A percentile compares a stretch with the other conserved stretches of the same genome.
Evolutionary conservation across 768 basidiomycete species (phyloP).

Genomic region (Lactifluus pinguis): DNA sequence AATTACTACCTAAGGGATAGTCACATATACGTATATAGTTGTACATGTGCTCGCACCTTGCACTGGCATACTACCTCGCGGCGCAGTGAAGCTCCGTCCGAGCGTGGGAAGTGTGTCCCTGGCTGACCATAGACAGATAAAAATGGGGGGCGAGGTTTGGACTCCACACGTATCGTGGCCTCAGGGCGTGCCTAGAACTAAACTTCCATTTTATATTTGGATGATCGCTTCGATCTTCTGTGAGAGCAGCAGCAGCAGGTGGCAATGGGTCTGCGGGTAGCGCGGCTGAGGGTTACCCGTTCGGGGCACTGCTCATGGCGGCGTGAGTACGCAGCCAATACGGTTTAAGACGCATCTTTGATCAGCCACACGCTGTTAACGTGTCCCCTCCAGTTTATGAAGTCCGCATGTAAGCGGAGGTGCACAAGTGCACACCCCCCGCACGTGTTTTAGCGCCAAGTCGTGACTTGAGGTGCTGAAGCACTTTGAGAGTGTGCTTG

Average conservation of each 20-base stretch:
- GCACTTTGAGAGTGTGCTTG: background rate
- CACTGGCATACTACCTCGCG: background rate
- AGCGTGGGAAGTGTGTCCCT: background rate
- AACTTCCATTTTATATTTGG: background rate
- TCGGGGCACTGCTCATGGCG: background rate
- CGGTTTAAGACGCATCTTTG: background rate
- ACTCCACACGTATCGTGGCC: background rate
- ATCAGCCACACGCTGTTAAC: constrained; percentile 2
- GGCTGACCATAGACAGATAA: background rate
- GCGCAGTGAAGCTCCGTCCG: constrained; percentile 8
- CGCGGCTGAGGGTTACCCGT: constrained; percentile 14
- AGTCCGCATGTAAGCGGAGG: constrained; percentile 2
- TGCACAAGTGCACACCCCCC: background rate
- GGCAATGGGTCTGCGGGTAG: background rate
- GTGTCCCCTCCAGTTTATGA: background rate
- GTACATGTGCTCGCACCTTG: background rate
- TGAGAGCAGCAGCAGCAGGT: background rate
- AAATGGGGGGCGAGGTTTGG: background rate
- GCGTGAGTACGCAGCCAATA: background rate
- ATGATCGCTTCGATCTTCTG: background rate
- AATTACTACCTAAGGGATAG: background rate
- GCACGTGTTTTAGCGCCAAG: constrained; percentile 6
- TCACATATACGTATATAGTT: background rate
- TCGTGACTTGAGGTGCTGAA: background rate
- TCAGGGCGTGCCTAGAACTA: background rate